These are phyloP conservation scores for Macrophomina phaseolina DNA, from an alignment of 2,329 filamentous ascomycete genomes.

Conservation along the genomic window DNA sequence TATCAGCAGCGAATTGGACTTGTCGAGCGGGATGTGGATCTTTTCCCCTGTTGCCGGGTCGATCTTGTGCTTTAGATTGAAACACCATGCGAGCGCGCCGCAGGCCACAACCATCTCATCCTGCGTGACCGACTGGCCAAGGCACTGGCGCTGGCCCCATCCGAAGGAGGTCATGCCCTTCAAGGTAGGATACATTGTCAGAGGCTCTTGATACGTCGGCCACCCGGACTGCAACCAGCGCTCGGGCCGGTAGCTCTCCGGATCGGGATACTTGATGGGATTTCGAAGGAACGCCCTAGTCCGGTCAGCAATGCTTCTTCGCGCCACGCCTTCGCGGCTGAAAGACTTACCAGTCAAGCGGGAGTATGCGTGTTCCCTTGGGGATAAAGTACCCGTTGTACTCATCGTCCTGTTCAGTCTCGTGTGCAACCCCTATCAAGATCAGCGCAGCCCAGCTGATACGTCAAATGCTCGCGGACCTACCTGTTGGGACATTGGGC, in stretches of 20 bases:
- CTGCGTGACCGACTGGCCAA: constrained; percentile 67
- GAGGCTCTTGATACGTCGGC: constrained; percentile 69
- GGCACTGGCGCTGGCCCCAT: constrained; percentile 67
- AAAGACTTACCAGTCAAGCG: constrained; percentile 29
- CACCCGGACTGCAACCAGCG: constrained; percentile 67
- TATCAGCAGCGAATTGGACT: constrained; percentile 62
- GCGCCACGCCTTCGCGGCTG: neutral
- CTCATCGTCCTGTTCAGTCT: constrained; percentile 42
- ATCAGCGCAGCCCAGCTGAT: constrained; percentile 5
- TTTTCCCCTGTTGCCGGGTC: constrained; percentile 49
- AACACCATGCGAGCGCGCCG: constrained; percentile 55
- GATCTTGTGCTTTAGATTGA: constrained; percentile 56
- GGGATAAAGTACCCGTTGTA: constrained; percentile 46
- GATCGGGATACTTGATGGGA: constrained; percentile 64
- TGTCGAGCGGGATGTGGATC: constrained; percentile 53
- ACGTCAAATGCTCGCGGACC: neutral
- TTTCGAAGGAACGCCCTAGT: constrained; percentile 64
- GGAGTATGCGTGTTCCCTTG: constrained; percentile 36
- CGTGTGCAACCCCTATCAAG: constrained; percentile 40
- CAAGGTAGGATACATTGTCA: constrained; percentile 67
- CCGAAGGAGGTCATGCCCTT: constrained; percentile 70
- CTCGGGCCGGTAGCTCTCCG: constrained; percentile 67
- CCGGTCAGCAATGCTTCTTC: neutral
- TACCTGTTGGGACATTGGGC: constrained; percentile 56
- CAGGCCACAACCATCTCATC: constrained; percentile 59